Evolutionary conservation across 2,329 filamentous ascomycete genomes (phyloP).

Genomic region (Botrytis tulipae): DNA sequence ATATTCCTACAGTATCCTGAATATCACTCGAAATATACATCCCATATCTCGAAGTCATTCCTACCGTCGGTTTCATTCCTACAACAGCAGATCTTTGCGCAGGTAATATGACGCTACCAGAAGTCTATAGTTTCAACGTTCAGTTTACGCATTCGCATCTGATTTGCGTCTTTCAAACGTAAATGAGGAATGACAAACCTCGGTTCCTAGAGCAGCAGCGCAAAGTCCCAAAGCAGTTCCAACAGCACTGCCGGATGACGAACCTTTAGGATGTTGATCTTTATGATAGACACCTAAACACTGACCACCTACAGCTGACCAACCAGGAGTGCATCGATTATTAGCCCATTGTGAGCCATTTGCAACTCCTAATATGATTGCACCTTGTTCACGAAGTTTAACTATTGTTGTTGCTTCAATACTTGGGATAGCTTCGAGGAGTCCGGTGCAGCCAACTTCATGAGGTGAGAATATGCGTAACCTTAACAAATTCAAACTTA

Average conservation of each 20-base stretch:
- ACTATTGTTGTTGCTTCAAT: conserved; percentile 51
- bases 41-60: conserved; percentile 57
- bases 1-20: conserved; percentile 60
- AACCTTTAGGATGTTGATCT: conserved; percentile 18
- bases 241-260: conserved; percentile 23
- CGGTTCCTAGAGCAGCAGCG: conserved; percentile 50
- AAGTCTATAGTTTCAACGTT: conserved; percentile 37
- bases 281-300: conserved; percentile 53
- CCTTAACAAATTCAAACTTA: conserved; percentile 35
- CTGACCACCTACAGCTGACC: conserved; percentile 63
- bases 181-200: conserved; percentile 41
- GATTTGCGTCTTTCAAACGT: background rate
- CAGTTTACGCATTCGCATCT: conserved; percentile 11
- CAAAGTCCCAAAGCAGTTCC: conserved; percentile 19
- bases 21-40: conserved; percentile 62
- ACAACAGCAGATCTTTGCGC: conserved; percentile 55
- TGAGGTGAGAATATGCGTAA: background rate
- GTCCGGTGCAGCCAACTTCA: conserved; percentile 41
- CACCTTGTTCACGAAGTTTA: conserved; percentile 21
- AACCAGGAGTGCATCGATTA: conserved; percentile 54
- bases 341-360: conserved; percentile 55
- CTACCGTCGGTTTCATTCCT: conserved; percentile 65
- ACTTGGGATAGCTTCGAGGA: conserved; percentile 51
- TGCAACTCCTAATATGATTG: conserved; percentile 27
- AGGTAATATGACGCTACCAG: conserved; percentile 61